Evolutionary conservation across 2,329 filamentous ascomycete species (phyloP).

Genomic region (Colletotrichum salicis): DNA sequence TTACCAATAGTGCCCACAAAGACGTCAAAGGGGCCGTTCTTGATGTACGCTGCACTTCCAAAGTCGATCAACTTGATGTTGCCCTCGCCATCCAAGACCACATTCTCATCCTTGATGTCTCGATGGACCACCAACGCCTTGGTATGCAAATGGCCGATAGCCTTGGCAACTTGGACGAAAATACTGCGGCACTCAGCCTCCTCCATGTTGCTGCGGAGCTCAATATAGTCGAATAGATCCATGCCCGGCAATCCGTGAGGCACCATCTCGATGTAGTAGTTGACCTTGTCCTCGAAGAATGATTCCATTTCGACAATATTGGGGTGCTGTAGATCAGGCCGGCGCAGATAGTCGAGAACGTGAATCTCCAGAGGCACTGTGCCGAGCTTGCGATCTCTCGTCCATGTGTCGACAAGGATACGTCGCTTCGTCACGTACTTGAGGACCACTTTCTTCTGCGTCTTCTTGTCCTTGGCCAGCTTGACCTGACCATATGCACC

Average conservation of each 20-base stretch:
- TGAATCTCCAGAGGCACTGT: constrained; percentile 98
- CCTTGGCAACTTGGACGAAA: constrained; percentile 90
- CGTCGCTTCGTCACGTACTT: constrained; percentile 98
- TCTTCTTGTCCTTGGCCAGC: constrained; percentile 85
- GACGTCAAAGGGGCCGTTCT: constrained; percentile 97
- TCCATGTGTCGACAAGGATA: constrained; percentile 98
- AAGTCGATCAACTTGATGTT: constrained; percentile 98
- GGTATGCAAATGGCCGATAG: constrained; percentile 90
- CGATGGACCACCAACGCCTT: constrained; percentile 93
- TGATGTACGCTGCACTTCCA: constrained; percentile 97
- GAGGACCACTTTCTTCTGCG: constrained; percentile 86
- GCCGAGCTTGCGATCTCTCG: constrained; percentile 88
- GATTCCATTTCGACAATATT: constrained; percentile 80
- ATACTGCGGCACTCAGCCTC: constrained; percentile 94
- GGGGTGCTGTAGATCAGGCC: constrained; percentile 73
- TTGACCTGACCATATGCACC: constrained; percentile 98
- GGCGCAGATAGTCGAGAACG: constrained; percentile 90
- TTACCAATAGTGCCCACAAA: constrained; percentile 98
- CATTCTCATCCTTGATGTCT: constrained; percentile 99
- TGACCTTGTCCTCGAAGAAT: constrained; percentile 82
- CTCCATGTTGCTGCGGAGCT: constrained; percentile 95
- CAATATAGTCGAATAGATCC: constrained; percentile 99
- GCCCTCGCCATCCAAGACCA: constrained; percentile 93
- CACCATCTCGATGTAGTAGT: constrained; percentile 99
- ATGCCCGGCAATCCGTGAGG: constrained; percentile 96